These are phyloP conservation scores for Phytopythium delawarense DNA, from an alignment of 352 stramenopile genomes.

Conservation along the genomic window DNA sequence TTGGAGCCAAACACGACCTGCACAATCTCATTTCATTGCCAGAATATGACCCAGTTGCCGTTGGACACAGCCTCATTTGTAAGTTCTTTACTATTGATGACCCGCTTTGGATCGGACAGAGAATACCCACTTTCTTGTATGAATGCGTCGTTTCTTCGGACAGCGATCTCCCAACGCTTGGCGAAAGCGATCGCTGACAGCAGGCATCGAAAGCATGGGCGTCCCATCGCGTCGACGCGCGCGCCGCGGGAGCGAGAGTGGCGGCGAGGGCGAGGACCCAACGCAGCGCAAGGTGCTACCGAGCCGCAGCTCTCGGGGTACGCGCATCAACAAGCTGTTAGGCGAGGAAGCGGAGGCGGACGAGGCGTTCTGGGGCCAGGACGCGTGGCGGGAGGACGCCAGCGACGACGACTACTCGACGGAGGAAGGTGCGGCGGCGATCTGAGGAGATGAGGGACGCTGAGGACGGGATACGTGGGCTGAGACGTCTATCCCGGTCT, in stretches of 20 bases:
- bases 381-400: constrained; percentile 79
- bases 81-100: no score
- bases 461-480: background rate
- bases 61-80: no score
- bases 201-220: background rate
- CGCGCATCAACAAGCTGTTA: constrained; percentile 79
- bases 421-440: constrained; percentile 57
- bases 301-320: constrained; percentile 56
- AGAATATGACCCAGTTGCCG: no score
- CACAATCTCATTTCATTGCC: constrained; percentile 6
- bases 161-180: background rate
- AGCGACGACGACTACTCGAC: constrained; percentile 87
- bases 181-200: background rate
- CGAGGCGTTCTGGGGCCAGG: constrained; percentile 85
- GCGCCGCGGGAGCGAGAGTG: constrained; percentile 3
- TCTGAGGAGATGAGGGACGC: background rate
- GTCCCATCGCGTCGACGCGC: background rate
- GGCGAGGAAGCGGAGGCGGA: constrained; percentile 86
- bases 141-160: background rate
- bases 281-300: constrained; percentile 41
- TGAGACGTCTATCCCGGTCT: background rate
- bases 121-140: background rate
- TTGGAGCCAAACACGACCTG: constrained; percentile 6
- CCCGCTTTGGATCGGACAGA: background rate
- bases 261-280: constrained; percentile 6